phyloP scores from a whole-genome alignment of 1,284 basidiomycete genomes.

The Porogramme epimiltina region DNA sequence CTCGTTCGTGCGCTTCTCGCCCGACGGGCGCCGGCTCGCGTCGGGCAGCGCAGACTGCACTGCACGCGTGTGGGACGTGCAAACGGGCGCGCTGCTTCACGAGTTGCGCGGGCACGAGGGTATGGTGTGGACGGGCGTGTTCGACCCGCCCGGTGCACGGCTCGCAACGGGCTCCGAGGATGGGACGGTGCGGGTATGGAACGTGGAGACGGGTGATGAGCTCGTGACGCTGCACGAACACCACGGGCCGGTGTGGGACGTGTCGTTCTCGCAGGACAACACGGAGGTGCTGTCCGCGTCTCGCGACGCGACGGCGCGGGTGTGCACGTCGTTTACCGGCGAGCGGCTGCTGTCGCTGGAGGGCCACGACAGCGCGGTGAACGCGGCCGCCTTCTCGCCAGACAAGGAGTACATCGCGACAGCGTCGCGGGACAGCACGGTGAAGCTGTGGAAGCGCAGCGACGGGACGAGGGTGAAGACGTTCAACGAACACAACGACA shows the following conservation, averaged over 20 bases:
- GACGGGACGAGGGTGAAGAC: slow-evolving; percentile 8
- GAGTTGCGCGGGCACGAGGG: slow-evolving; percentile 18
- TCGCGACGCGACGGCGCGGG: slow-evolving; percentile 13
- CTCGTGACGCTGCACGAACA: slow-evolving; percentile 19
- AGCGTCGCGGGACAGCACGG: slow-evolving; percentile 25
- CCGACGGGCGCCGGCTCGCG: slow-evolving; percentile 18
- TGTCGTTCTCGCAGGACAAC: slow-evolving; percentile 18
- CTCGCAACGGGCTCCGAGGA: slow-evolving; percentile 29
- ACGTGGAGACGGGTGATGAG: slow-evolving; percentile 20
- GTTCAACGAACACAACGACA: slow-evolving; percentile 17
- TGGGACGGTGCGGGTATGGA: slow-evolving; percentile 22
- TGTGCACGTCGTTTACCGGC: slow-evolving; percentile 22
- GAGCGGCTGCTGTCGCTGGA: slow-evolving; percentile 18
- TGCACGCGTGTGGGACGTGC: slow-evolving; percentile 20
- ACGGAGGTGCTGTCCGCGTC: slow-evolving; percentile 18
- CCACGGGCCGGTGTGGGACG: slow-evolving; percentile 16
- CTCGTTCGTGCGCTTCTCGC: slow-evolving; percentile 24
- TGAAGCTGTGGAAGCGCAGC: slow-evolving; percentile 24
- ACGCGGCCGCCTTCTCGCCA: slow-evolving; percentile 23
- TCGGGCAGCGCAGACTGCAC: slow-evolving; percentile 20
- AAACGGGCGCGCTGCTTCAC: slow-evolving; percentile 3
- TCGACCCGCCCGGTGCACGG: slow-evolving; percentile 25
- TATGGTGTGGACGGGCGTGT: slow-evolving; percentile 21
- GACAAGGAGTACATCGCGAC: slow-evolving; percentile 23
- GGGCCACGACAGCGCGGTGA: slow-evolving; percentile 14